Conservation (phyloP, 345 rosid species). For the Populus nigra region DNA sequence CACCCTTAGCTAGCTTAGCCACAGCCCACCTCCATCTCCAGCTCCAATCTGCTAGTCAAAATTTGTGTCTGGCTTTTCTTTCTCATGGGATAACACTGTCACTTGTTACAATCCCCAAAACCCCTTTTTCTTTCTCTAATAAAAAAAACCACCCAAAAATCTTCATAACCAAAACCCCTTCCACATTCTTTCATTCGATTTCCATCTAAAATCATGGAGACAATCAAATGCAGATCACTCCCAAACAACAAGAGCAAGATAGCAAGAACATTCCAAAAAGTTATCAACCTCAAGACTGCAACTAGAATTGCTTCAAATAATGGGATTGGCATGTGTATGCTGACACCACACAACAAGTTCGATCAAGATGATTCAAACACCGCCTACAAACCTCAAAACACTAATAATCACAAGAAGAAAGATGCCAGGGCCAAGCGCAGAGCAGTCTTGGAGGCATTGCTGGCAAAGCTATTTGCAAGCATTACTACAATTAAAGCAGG, state of each 20-base stretch:
- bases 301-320: constrained; percentile 53
- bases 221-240: constrained; percentile 51
- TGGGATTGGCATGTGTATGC: constrained; percentile 71
- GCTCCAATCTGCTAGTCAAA: constrained; percentile 42
- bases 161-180: constrained; percentile 10
- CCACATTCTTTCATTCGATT: not conserved
- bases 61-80: constrained; percentile 30
- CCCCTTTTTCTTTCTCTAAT: constrained; percentile 7
- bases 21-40: constrained; percentile 19
- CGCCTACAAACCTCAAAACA: constrained; percentile 2
- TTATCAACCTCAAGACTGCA: constrained; percentile 51
- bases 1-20: not conserved
- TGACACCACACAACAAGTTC: constrained; percentile 48
- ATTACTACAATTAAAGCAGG: constrained; percentile 83
- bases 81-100: not conserved
- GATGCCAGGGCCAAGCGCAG: constrained; percentile 34
- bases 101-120: constrained; percentile 18
- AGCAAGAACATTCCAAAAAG: constrained; percentile 67
- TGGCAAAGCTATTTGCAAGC: constrained; percentile 77
- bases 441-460: constrained; percentile 63
- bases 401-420: constrained; percentile 4
- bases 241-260: constrained; percentile 46
- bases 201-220: constrained; percentile 37
- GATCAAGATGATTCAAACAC: constrained; percentile 21
- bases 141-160: constrained; percentile 7